Evolutionary conservation across 1,284 basidiomycete species (phyloP).

Genomic region (Ustilago vetiveriae): DNA sequence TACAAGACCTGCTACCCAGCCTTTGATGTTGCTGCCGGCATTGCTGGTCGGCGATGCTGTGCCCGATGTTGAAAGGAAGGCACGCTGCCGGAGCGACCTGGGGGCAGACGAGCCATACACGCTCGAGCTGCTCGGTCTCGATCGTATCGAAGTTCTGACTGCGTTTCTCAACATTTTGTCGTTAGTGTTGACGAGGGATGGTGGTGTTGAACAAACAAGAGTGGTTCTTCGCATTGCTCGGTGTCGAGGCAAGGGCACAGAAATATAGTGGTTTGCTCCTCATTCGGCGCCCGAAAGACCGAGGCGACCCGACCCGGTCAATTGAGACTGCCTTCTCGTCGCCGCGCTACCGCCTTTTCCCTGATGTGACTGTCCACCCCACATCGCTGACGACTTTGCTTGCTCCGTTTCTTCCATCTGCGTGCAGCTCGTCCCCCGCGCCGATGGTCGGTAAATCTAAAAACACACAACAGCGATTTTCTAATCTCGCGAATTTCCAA

Average conservation of each 20-base stretch:
- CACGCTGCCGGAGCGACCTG: constrained; percentile 6
- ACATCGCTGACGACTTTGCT: too few species aligned
- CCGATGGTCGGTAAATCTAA: too few species aligned
- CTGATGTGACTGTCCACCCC: too few species aligned
- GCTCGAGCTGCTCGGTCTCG: constrained; percentile 13
- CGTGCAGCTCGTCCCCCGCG: too few species aligned
- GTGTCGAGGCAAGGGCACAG: too few species aligned
- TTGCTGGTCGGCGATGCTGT: neutral
- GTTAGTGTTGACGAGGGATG: neutral
- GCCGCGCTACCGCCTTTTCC: neutral
- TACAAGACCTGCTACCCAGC: constrained; percentile 26
- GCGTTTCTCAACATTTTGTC: constrained; percentile 22
- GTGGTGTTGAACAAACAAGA: neutral
- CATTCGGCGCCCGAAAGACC: neutral
- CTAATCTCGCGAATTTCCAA: too few species aligned
- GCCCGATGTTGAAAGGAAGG: constrained; percentile 11
- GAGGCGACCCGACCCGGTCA: neutral
- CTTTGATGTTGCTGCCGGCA: constrained; percentile 11
- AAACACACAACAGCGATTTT: too few species aligned
- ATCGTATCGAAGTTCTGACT: constrained; percentile 18
- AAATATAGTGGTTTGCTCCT: too few species aligned
- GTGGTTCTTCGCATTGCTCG: neutral
- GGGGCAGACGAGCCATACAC: constrained; percentile 17
- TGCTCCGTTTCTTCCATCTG: too few species aligned
- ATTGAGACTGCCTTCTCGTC: too few species aligned